Base-by-base conservation (phyloP, 768 basidiomycete species). In the Suillus subalutaceus region DNA sequence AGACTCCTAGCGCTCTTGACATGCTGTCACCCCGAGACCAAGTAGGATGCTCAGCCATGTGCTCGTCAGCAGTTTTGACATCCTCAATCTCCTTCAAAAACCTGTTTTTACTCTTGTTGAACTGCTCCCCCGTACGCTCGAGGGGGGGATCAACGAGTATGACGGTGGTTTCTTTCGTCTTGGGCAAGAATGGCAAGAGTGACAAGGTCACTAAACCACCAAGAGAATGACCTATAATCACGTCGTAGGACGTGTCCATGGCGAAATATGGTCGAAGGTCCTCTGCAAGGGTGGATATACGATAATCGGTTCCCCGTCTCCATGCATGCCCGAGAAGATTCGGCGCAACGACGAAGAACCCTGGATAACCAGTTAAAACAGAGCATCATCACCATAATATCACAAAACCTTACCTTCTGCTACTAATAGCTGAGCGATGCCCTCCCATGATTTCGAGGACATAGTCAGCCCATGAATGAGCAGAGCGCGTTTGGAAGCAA, bases 191-290 rank as follows among this genome's bases (percentile, higher is more conserved):
- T 13, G 68, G 65, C 50, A 72, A 64, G 64, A 72, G 68, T 30
- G 68, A 59, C 61, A 66, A 60, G 30, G 43, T 16, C 12, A 67
- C 62, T 18, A 70, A 20, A 38, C 53, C 65, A 16, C 71, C 71
- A n/a, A 72, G 52, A 12, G 71, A 72, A 56, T 70, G 71, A n/a
- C 71, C 71, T 8, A 72, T 66, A 65, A 70, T 66, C 64, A 72
- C 41, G 32, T 72, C 71, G 43, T 66, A 69, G 30, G 35, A 37
- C 43, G 16, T 60, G 30, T 20, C 62, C 30, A 32, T 32, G 37
- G 52, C 52, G 18, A 72, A 68, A 52, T 68, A 69, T 7, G 71
- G 66, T 15, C 43, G 62, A 13, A 67, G 68, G 23, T 71, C 70
- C 59, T 69, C 55, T 6, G 61, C 60, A 6, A 72, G 61, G 4